phyloP scores from a whole-genome alignment of 345 rosid species.

The Mercurialis annua region DNA sequence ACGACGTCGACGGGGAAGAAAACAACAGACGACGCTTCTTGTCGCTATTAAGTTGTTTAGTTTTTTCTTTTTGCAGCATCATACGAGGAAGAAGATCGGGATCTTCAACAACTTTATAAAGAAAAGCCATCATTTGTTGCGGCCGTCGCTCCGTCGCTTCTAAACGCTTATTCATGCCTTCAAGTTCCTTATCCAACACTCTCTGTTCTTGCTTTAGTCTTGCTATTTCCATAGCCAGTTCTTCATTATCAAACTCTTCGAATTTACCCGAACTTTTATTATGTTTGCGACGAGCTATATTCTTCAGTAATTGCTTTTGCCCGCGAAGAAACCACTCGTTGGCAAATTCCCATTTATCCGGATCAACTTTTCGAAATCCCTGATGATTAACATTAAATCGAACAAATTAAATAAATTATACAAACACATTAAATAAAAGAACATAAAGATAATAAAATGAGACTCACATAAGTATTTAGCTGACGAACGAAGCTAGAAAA shows the following conservation, averaged over 20 bases:
- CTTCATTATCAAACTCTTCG: constrained; percentile 56
- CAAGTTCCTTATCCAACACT: constrained; percentile 51
- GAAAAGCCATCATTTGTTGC: constrained; percentile 88
- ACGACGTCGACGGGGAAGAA: constrained; percentile 28
- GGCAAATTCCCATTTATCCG: constrained; percentile 35
- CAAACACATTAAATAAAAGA: neutral
- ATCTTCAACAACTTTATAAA: constrained; percentile 69
- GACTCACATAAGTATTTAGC: constrained; percentile 29
- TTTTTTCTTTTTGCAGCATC: constrained; percentile 52
- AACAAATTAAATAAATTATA: neutral
- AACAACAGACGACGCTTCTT: constrained; percentile 53
- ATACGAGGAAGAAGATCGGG: constrained; percentile 74
- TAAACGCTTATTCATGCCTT: constrained; percentile 62
- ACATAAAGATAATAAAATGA: neutral
- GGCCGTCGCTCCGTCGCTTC: constrained; percentile 88
- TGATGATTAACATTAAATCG: neutral
- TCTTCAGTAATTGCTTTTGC: constrained; percentile 26
- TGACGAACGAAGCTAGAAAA: constrained; percentile 35
- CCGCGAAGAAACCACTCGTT: constrained; percentile 29
- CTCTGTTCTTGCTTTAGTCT: constrained; percentile 76
- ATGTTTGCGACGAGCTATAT: constrained; percentile 23
- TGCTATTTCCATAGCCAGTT: constrained; percentile 58
- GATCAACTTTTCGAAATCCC: constrained; percentile 33
- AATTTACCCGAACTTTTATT: constrained; percentile 8
- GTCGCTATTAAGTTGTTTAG: constrained; percentile 24